Evolutionary conservation across 2,329 filamentous ascomycete genomes (phyloP).

Genomic region (Biscogniauxia sp.): DNA sequence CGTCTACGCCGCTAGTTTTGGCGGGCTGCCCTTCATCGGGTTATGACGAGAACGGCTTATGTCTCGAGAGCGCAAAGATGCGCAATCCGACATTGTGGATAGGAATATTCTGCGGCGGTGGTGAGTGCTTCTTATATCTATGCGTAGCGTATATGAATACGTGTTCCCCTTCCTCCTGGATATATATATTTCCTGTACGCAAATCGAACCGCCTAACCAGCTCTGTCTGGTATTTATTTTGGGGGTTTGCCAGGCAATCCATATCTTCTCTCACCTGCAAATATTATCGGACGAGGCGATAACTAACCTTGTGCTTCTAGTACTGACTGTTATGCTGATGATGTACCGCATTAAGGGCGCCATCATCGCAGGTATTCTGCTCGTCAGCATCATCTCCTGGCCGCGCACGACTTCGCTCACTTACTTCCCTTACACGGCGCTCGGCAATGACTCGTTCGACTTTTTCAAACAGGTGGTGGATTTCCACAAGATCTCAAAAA

Average conservation of each 20-base stretch:
- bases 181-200: background rate
- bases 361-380: slow-evolving; percentile 77
- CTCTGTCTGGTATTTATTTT: background rate
- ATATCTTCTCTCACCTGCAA: background rate
- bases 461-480: slow-evolving; percentile 88
- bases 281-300: background rate
- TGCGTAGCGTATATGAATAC: background rate
- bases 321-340: slow-evolving; percentile 77
- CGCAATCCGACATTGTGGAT: slow-evolving; percentile 82
- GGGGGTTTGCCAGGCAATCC: background rate
- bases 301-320: background rate
- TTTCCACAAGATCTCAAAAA: slow-evolving; percentile 73
- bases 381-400: slow-evolving; percentile 89
- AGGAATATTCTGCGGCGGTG: slow-evolving; percentile 81
- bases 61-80: slow-evolving; percentile 69
- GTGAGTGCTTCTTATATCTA: background rate
- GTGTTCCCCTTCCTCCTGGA: background rate
- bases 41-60: slow-evolving; percentile 50
- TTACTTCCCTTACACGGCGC: slow-evolving; percentile 71
- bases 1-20: slow-evolving; percentile 67
- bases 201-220: background rate
- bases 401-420: slow-evolving; percentile 73
- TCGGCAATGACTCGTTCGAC: slow-evolving; percentile 70
- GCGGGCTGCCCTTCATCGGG: slow-evolving; percentile 62
- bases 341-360: slow-evolving; percentile 85